These are phyloP conservation scores for Aspergillus wentii DNA, from an alignment of 495 filamentous ascomycete species.

Conservation along the genomic window DNA sequence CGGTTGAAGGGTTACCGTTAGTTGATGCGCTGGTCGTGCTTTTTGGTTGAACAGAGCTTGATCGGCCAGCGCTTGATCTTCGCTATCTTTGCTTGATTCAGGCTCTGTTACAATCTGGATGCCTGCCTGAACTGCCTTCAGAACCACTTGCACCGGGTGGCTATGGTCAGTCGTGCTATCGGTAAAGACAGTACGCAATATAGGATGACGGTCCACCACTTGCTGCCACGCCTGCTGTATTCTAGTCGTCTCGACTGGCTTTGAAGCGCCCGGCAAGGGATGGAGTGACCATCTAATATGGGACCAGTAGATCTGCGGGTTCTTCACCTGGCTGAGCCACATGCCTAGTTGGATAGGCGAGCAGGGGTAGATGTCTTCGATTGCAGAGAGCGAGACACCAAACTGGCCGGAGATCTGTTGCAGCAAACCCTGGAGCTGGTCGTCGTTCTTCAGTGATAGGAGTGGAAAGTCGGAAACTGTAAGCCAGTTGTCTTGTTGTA, in stretches of 20 bases:
- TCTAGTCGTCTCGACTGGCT: constrained; percentile 17
- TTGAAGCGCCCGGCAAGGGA: constrained; percentile 22
- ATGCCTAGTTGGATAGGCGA: constrained; percentile 56
- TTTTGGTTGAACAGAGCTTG: too few relatives aligned
- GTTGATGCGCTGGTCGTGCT: constrained; percentile 31
- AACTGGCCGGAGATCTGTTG: constrained; percentile 35
- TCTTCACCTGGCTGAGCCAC: constrained; percentile 32
- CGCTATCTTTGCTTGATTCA: too few relatives aligned
- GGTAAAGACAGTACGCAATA: constrained; percentile 45
- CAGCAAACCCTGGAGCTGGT: constrained; percentile 32
- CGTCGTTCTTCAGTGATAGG: too few relatives aligned
- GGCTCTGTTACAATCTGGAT: neutral
- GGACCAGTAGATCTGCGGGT: constrained; percentile 27
- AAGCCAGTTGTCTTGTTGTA: neutral
- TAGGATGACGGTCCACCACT: constrained; percentile 21
- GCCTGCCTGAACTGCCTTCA: constrained; percentile 18
- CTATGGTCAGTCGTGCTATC: constrained; percentile 27
- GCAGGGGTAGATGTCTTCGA: constrained; percentile 32
- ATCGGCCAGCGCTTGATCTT: too few relatives aligned
- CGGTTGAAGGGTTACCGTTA: constrained; percentile 21
- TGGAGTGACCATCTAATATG: constrained; percentile 39
- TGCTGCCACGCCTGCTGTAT: constrained; percentile 35
- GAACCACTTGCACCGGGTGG: constrained; percentile 35
- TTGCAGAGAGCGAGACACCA: too few relatives aligned
- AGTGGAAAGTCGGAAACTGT: constrained; percentile 42